Base-by-base conservation (phyloP, 495 filamentous ascomycete species). In the Acidomyces sp. region DNA sequence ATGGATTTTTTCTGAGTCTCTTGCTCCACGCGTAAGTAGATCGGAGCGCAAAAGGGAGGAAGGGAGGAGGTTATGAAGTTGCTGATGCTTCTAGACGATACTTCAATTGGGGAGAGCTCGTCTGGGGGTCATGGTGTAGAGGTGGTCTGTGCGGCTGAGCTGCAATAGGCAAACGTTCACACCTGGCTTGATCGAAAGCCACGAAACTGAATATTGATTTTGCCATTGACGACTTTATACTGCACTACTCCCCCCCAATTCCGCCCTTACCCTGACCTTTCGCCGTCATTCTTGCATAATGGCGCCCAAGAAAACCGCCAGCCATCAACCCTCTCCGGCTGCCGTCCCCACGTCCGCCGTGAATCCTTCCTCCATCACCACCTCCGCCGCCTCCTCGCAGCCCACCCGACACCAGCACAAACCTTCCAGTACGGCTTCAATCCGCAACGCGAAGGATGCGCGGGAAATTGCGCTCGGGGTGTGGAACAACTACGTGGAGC, bases 401-500 rank as follows among this genome's bases (percentile, higher is more conserved):
- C 38, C 38, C 4, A 19, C 38, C 10, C 30, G 33, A 41, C 11
- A 13, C 9, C 16, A 19, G 5, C 39, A 48, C 33, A 24, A 54
- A 56, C 33, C 56, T 53, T 15, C 32, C 45, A 30, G 22, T 9
- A 29, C 9, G 26, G 13, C 43, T 15, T 44, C 52, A 19, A 53
- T 62, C 29, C 40, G 43, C 39, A 51, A 45, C 43, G 60, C 35
- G 62, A 65, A 52, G 60, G 66, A 54, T 64, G 62, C 72, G 10
- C 58, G 63, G 46, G 65, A 77, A 24, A 73, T 78, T 29, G 55
- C 66, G 21, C 45, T 60, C 9, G 54, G 65, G 51, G 65, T 93
- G 34, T 76, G 77, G 71, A 66, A 77, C 45, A 75, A 83, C 52
- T 97, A 97, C 61, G 54, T 74, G 18, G 61, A 79, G 31, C 67